Percentiles rank a stretch among this genome's conserved stretches.
phyloP scores from a whole-genome alignment of 108 stramenopile species.

The Seminavis robusta region DNA sequence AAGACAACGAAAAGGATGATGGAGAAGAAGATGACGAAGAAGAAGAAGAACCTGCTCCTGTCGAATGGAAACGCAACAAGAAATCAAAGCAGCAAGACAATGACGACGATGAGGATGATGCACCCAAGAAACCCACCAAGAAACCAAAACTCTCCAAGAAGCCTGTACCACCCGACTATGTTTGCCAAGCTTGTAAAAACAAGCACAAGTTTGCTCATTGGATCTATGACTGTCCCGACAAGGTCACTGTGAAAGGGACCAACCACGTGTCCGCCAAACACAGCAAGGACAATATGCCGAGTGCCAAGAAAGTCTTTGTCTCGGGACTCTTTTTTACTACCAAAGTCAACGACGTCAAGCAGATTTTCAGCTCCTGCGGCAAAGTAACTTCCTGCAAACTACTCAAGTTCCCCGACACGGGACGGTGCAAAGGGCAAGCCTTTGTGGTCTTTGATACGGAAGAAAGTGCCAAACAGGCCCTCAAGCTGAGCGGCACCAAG shows the following conservation, averaged over 20 bases:
- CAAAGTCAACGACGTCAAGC: conserved; percentile 52
- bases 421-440: conserved; percentile 81
- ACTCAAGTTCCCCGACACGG: conserved; percentile 75
- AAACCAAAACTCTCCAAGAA: conserved; percentile 1
- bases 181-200: conserved; percentile 83
- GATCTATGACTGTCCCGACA: conserved; percentile 88
- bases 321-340: conserved; percentile 79
- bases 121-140: neutral
- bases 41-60: conserved; percentile 9
- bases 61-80: conserved; percentile 12
- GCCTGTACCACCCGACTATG: conserved; percentile 76
- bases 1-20: conserved; percentile 13
- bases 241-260: conserved; percentile 61
- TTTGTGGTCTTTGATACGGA: conserved; percentile 74
- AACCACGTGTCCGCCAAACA: conserved; percentile 62
- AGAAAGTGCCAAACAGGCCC: conserved; percentile 52
- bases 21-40: conserved; percentile 18
- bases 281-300: conserved; percentile 66
- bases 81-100: conserved; percentile 2
- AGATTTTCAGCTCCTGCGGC: conserved; percentile 49
- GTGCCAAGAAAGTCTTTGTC: conserved; percentile 76
- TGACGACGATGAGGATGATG: conserved; percentile 21
- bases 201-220: conserved; percentile 64
- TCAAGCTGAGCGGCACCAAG: conserved; percentile 56
- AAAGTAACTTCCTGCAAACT: conserved; percentile 65